Conservation (phyloP, 2,329 filamentous ascomycete species). For the Colletotrichum higginsianum region DNA sequence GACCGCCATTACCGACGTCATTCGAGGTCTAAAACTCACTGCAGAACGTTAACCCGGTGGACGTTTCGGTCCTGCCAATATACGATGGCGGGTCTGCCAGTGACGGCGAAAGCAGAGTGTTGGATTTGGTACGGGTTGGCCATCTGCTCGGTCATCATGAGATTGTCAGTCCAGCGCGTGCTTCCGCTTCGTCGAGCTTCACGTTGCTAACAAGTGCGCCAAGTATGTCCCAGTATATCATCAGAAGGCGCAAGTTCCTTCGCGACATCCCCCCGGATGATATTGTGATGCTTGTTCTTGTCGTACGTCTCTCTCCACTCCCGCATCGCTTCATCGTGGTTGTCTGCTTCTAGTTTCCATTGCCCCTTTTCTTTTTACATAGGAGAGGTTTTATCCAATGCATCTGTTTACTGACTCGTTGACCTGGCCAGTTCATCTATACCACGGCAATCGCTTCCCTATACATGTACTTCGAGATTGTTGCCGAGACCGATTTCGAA, state of each 20-base stretch:
- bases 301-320: slow-evolving; percentile 5
- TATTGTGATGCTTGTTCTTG: slow-evolving; percentile 26
- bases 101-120: slow-evolving; percentile 25
- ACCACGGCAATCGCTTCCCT: slow-evolving; percentile 12
- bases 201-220: neutral
- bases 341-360: neutral
- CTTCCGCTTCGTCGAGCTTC: neutral
- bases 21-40: too few species aligned
- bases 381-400: too few species aligned
- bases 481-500: neutral
- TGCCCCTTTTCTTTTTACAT: neutral
- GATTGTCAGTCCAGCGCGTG: slow-evolving; percentile 22
- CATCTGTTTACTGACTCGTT: neutral
- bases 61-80: neutral
- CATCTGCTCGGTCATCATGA: slow-evolving; percentile 17
- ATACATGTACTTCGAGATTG: slow-evolving; percentile 29
- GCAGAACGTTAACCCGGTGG: neutral
- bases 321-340: neutral
- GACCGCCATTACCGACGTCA: neutral
- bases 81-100: slow-evolving; percentile 16
- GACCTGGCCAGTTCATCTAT: slow-evolving; percentile 5
- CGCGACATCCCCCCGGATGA: slow-evolving; percentile 32
- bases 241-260: slow-evolving; percentile 33
- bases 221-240: slow-evolving; percentile 34
- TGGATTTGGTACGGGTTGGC: slow-evolving; percentile 32